Percentiles rank a stretch among this genome's conserved stretches.
Evolutionary conservation across 345 rosid genomes (phyloP).

Genomic region (Hypericum perforatum): DNA sequence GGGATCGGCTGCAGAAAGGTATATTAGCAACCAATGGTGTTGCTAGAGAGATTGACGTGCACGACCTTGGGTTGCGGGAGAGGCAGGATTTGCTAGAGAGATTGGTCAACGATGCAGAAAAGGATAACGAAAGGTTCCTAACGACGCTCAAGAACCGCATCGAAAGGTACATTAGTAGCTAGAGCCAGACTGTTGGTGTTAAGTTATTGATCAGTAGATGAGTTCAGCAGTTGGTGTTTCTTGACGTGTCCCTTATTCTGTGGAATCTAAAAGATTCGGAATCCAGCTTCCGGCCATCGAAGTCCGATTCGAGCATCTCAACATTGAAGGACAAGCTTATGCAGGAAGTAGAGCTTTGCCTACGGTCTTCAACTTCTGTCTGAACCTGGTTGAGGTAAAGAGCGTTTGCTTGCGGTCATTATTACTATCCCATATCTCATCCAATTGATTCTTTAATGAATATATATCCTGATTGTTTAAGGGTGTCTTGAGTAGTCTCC

Average conservation of each 20-base stretch:
- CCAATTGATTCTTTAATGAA: not conserved
- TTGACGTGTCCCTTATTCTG: not conserved
- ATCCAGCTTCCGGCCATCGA: constrained; percentile 37
- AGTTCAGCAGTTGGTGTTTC: too few species aligned
- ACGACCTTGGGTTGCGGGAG: not conserved
- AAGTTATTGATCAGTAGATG: too few species aligned
- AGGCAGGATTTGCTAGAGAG: not conserved
- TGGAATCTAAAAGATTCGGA: constrained; percentile 33
- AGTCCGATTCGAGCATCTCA: constrained; percentile 43
- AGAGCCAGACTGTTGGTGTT: too few species aligned
- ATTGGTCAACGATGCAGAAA: not conserved
- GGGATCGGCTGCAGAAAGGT: not conserved
- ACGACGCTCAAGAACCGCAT: not conserved
- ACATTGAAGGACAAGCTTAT: constrained; percentile 45
- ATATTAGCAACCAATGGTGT: not conserved
- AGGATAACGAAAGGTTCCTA: constrained; percentile 2
- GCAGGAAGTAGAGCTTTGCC: constrained; percentile 69
- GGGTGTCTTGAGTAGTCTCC: constrained; percentile 20
- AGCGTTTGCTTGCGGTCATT: not conserved
- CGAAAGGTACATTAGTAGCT: not conserved
- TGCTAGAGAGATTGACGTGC: not conserved
- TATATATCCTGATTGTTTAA: not conserved
- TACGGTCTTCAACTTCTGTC: constrained; percentile 38
- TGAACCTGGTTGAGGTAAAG: constrained; percentile 43
- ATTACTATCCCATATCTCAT: not conserved